Evolutionary conservation across 139 green algal genomes (phyloP).

Genomic region (Chlorella sp.): DNA sequence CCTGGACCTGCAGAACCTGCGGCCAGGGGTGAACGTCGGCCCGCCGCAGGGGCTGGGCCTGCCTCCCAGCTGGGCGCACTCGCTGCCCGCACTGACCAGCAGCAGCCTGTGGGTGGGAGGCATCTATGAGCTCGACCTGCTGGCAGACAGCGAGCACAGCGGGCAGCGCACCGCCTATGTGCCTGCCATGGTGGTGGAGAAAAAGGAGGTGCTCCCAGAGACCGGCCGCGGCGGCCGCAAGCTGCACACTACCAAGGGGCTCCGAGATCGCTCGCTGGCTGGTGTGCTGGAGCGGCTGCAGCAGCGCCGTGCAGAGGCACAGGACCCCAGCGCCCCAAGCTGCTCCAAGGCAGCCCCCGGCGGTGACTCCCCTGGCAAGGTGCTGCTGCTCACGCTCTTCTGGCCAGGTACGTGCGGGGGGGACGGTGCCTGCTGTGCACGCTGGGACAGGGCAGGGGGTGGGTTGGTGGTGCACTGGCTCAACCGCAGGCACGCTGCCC

Average conservation of each 20-base stretch:
- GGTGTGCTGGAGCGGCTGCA: constrained; percentile 14
- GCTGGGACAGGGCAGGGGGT: too few relatives aligned
- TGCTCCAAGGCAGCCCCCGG: neutral
- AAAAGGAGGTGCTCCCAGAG: neutral
- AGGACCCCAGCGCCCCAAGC: neutral
- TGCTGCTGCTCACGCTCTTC: neutral
- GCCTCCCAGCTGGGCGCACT: too few relatives aligned
- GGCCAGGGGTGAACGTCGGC: neutral
- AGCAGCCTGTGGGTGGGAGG: neutral
- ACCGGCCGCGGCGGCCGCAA: neutral
- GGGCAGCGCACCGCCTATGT: constrained; percentile 3
- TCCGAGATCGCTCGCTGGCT: neutral
- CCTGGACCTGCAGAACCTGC: neutral
- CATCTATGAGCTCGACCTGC: neutral
- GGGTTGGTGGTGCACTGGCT: too few relatives aligned
- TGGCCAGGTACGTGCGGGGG: neutral
- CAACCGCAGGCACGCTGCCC: too few relatives aligned
- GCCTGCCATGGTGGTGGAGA: constrained; percentile 3
- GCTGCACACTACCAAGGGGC: neutral
- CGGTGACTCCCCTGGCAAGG: neutral
- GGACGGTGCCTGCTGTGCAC: neutral
- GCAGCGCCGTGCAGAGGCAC: neutral
- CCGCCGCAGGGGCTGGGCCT: neutral
- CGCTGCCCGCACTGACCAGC: neutral
- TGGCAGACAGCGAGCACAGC: neutral